Base-by-base conservation (phyloP, 495 filamentous ascomycete genomes). In the Friedmanniomyces simplex region DNA sequence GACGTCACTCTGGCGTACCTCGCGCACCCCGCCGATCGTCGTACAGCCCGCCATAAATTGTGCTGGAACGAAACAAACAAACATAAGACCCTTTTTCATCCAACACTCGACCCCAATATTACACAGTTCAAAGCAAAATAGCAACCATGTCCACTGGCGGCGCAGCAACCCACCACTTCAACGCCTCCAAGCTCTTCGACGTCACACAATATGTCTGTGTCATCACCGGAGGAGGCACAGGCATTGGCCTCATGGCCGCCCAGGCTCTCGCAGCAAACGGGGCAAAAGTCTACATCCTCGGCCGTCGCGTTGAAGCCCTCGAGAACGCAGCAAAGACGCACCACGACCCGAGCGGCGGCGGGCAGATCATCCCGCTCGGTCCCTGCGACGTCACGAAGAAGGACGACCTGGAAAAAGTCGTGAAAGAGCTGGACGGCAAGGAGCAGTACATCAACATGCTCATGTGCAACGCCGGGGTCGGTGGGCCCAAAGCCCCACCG, bases 121-220 rank as follows among this genome's bases (percentile, higher is more conserved):
- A 13, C 5, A 43, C 20, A n/a, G 14, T n/a, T 13, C 4, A 43
- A 24, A 28, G 20, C 46, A 49, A 28, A 22, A 10, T 4, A 22
- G 7, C 46, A 8, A 52, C 49, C 49, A 52, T 52, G 49, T 3
- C 49, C 3, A 36, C 30, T 8, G 49, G 49, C 25, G 49, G 49
- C 26, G 65, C 60, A 20, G 26, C 53, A 41, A 69, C 67, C 18
- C 48, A 60, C 28, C 68, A 78, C 55, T 71, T 83, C 55, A 70
- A 74, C 58, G 73, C 74, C 46, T 67, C 75, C 50, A 75, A 77
- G 46, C 76, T 85, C 39, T 87, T 87, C 69, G 73, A 76, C 39
- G 74, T 83, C 42, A 77, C 80, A 58, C 81, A 75, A 55, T 77
- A 78, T 63, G 81, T 85, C 20, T 82, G 80, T 51, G 74, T 86